Percentiles rank a stretch among this genome's conserved stretches.
Conservation (phyloP, 495 filamentous ascomycete species). For the Xylaria nigripes region DNA sequence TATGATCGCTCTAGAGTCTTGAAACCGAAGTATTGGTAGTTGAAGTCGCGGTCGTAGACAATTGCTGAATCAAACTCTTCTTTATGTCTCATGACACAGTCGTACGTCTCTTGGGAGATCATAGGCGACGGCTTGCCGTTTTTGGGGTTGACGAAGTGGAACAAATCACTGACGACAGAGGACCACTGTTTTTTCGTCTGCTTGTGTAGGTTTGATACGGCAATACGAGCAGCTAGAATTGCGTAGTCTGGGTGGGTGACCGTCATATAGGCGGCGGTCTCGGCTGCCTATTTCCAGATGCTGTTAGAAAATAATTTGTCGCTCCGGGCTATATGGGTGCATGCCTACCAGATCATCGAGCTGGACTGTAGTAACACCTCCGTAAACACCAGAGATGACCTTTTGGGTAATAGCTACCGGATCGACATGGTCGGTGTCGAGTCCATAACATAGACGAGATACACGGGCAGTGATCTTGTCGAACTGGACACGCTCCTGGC, state of each 20-base stretch:
- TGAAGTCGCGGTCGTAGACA: conserved; percentile 98
- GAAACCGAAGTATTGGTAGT: conserved; percentile 99
- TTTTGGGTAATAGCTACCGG: conserved; percentile 97
- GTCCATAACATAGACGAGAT: conserved; percentile 91
- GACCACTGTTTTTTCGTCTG: conserved; percentile 99
- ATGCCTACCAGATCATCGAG: conserved; percentile 85
- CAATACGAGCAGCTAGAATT: conserved; percentile 96
- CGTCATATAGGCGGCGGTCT: conserved; percentile 99
- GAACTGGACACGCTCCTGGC: conserved; percentile 99
- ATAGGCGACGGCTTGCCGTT: conserved; percentile 78
- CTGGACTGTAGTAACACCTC: conserved; percentile 92
- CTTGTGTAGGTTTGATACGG: conserved; percentile 98
- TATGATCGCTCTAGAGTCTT: conserved; percentile 98
- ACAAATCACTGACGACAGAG: conserved; percentile 82
- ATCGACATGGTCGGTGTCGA: conserved; percentile 94
- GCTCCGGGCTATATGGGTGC: conserved; percentile 1
- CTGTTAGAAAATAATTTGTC: background rate
- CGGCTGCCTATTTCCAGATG: conserved; percentile 62
- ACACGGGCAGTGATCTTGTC: conserved; percentile 99
- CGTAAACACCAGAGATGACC: conserved; percentile 98
- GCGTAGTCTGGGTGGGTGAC: conserved; percentile 98
- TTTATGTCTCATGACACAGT: conserved; percentile 87
- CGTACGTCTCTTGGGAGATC: conserved; percentile 83
- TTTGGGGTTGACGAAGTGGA: conserved; percentile 94
- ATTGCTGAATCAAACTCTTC: conserved; percentile 97